These are phyloP conservation scores for Brassica napus DNA, from an alignment of 345 rosid species.

Conservation along the genomic window Da-Ae NC_063452.1:54684501-54685000, in stretches of 20 bases:
- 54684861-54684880: slow-evolving; percentile 90
- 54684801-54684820: neutral
- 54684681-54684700: slow-evolving; percentile 99
- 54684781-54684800: slow-evolving; percentile 22
- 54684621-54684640: neutral
- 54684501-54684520: slow-evolving; percentile 96
- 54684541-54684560: slow-evolving; percentile 99
- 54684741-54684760: slow-evolving; percentile 97
- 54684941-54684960: slow-evolving; percentile 2
- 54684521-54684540: slow-evolving; percentile 99
- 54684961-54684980: slow-evolving; percentile 3
- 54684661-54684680: slow-evolving; percentile 46
- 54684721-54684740: slow-evolving; percentile 97
- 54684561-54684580: slow-evolving; percentile 71
- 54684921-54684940: slow-evolving; percentile 17
- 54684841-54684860: slow-evolving; percentile 61
- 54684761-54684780: slow-evolving; percentile 54
- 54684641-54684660: neutral
- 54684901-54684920: slow-evolving; percentile 44
- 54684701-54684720: slow-evolving; percentile 98
- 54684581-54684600: slow-evolving; percentile 31
- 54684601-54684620: slow-evolving; percentile 1
- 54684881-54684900: slow-evolving; percentile 96
- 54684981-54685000: slow-evolving; percentile 9
- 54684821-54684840: slow-evolving; percentile 31